Conservation (phyloP, 768 basidiomycete species). For the Chalciporus chontae region DNA sequence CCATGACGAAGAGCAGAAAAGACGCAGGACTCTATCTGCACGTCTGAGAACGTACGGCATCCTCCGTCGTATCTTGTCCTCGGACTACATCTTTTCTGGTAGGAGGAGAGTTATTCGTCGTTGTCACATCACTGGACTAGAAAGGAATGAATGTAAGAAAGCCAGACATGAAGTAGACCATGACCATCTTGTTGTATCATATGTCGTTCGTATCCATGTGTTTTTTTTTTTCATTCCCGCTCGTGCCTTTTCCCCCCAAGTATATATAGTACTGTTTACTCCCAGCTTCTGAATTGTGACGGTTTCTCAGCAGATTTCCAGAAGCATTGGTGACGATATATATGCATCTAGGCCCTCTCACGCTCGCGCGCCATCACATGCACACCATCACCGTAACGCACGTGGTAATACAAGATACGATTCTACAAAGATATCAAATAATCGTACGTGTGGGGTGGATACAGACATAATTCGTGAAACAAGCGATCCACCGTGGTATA, state of each 20-base stretch:
- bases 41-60: constrained; percentile 34
- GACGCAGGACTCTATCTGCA: constrained; percentile 56
- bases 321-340: neutral
- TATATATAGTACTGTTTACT: no score
- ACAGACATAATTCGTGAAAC: neutral
- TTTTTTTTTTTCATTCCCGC: neutral
- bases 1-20: constrained; percentile 86
- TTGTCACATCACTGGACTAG: neutral
- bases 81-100: neutral
- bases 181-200: constrained; percentile 14
- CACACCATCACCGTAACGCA: no score
- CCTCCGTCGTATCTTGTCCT: neutral
- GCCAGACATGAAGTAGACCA: neutral
- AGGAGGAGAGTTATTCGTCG: neutral
- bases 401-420: no score
- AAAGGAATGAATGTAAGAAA: neutral
- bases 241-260: no score
- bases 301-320: constrained; percentile 4
- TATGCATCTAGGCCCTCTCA: neutral
- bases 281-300: no score
- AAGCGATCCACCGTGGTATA: neutral
- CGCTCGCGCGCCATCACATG: no score
- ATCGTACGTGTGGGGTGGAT: neutral
- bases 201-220: neutral
- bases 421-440: neutral